These are phyloP conservation scores for Stylosanthes scabra DNA, from an alignment of 331 rosid genomes.

Conservation along the genomic window DNA sequence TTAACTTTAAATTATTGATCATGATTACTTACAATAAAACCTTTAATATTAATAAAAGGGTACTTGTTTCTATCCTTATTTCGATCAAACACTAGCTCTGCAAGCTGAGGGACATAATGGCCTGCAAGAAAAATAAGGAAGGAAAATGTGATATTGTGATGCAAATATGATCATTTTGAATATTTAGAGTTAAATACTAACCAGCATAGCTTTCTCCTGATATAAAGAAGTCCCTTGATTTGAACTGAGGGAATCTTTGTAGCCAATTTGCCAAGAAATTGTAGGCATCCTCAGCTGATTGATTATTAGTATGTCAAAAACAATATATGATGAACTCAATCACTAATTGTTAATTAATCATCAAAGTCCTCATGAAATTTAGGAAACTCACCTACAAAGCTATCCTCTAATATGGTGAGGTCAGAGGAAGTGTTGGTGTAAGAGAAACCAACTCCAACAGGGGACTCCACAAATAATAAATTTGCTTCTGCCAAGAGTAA, in stretches of 20 bases:
- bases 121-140: constrained; percentile 39
- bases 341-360: neutral
- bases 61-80: constrained; percentile 48
- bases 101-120: constrained; percentile 62
- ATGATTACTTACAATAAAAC: constrained; percentile 56
- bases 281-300: constrained; percentile 64
- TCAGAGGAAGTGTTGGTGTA: constrained; percentile 63
- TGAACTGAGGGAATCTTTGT: constrained; percentile 57
- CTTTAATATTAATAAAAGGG: constrained; percentile 58
- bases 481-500: constrained; percentile 53
- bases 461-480: constrained; percentile 64
- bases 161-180: too few species aligned
- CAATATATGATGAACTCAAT: neutral
- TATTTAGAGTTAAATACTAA: constrained; percentile 27
- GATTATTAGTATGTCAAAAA: constrained; percentile 28
- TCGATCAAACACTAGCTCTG: constrained; percentile 59
- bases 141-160: constrained; percentile 14
- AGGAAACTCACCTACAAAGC: constrained; percentile 55
- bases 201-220: constrained; percentile 71
- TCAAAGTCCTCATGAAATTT: neutral
- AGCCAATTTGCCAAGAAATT: constrained; percentile 67
- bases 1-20: neutral
- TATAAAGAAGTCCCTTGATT: constrained; percentile 54
- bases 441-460: constrained; percentile 68
- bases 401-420: constrained; percentile 53